phyloP scores from a whole-genome alignment of 1,139 yeast genomes.

The Groenewaldozyma sp. region DNA sequence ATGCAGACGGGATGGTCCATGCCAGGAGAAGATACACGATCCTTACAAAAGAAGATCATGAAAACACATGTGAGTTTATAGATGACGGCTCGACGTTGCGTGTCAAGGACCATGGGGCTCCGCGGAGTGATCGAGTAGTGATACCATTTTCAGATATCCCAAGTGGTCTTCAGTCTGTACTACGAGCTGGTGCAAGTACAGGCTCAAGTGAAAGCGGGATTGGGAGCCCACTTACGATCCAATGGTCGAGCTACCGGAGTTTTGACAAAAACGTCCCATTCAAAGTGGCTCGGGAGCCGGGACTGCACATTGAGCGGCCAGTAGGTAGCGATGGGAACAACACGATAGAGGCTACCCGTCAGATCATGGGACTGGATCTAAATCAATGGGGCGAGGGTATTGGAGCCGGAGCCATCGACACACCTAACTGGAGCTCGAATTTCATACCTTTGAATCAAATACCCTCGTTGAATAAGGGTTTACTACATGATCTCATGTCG shows the following conservation, averaged over 20 bases:
- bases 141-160: constrained; percentile 15
- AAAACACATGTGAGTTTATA: constrained; percentile 13
- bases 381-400: no score
- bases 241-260: constrained; percentile 17
- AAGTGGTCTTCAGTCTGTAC: constrained; percentile 2
- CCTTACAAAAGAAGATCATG: constrained; percentile 17
- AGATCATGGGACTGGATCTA: neutral
- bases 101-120: constrained; percentile 12
- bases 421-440: constrained; percentile 21
- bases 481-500: constrained; percentile 3
- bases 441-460: constrained; percentile 6
- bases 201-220: no score
- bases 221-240: constrained; percentile 9
- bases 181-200: neutral
- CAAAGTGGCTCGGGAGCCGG: constrained; percentile 22
- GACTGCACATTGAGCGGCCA: constrained; percentile 21
- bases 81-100: constrained; percentile 6
- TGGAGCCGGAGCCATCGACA: constrained; percentile 11
- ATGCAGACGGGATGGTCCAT: constrained; percentile 6
- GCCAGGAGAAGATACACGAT: constrained; percentile 21
- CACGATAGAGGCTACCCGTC: no score
- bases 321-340: neutral
- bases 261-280: constrained; percentile 20
- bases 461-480: neutral
- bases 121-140: constrained; percentile 20